Evolutionary conservation across 768 basidiomycete species (phyloP).

Genomic region (Pisolithus microcarpus): DNA sequence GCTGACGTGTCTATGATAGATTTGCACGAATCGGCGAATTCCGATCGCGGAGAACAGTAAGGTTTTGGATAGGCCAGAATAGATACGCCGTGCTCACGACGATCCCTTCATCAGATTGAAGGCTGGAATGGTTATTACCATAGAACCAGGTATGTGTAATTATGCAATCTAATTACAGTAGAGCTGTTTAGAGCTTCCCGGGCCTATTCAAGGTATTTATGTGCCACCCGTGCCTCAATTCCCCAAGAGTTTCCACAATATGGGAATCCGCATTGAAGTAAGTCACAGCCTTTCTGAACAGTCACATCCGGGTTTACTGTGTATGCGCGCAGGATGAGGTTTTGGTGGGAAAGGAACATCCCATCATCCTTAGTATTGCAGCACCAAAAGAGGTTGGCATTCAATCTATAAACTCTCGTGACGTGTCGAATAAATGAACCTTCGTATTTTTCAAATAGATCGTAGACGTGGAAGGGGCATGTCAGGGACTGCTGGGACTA

Average conservation of each 20-base stretch:
- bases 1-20: conserved; percentile 39
- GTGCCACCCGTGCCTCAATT: conserved; percentile 75
- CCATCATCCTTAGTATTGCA: conserved; percentile 55
- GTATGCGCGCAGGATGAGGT: conserved; percentile 54
- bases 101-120: conserved; percentile 43
- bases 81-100: neutral
- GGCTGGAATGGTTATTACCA: conserved; percentile 85
- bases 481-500: conserved; percentile 64
- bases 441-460: conserved; percentile 33
- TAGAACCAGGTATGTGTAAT: conserved; percentile 63
- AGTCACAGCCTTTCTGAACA: neutral
- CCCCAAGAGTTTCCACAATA: conserved; percentile 83
- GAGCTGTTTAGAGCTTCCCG: conserved; percentile 1
- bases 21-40: conserved; percentile 75
- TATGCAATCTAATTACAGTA: conserved; percentile 7
- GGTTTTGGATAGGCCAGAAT: conserved; percentile 16
- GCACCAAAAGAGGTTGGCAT: conserved; percentile 77
- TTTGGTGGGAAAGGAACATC: conserved; percentile 54
- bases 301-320: conserved; percentile 6
- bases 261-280: conserved; percentile 90
- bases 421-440: conserved; percentile 3
- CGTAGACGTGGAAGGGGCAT: conserved; percentile 72
- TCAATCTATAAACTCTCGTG: neutral
- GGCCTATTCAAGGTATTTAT: conserved; percentile 56
- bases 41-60: conserved; percentile 49